Base-by-base conservation (phyloP, 2,329 filamentous ascomycete species). In the Pseudogymnoascus sp. region DNA sequence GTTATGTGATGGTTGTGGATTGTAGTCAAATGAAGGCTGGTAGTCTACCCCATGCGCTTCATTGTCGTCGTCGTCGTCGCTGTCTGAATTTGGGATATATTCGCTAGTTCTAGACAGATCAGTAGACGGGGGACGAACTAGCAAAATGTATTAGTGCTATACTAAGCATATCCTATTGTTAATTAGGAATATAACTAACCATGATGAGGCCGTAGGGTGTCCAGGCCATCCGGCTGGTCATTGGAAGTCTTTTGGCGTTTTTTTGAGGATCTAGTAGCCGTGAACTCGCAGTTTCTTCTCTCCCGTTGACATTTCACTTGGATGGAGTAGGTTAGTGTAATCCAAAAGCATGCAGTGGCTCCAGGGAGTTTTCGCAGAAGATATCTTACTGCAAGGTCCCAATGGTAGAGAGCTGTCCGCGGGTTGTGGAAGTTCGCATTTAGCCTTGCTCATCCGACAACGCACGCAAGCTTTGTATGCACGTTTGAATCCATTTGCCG, bases 391-490 rank as follows among this genome's bases (percentile, higher is more conserved):
- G 68, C 80, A 82, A 34, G 79, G 75, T 3, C 47, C 42, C 10
- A 74, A 73, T 66, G 75, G 74, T 54, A 75, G 70, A 26, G 79
- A 77, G 64, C 75, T 75, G 63, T 76, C 67, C 3, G 75, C 76
- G 10, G 76, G 76, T 26, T 81, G 70, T 40, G 37, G 54, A 18
- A 64, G 16, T 31, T 81, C 79, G 67, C 80, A 82, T 71, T 80
- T 81, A 61, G 80, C 78, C 72, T 82, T 82, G 62, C 79, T 75
- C 67, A 80, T 77, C 61, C 80, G 79, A 68, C 80, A 82, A 64
- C 79, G 77, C 64, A 81, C 77, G 70, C 80, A 82, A 21, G 80
- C 80, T 71, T 82, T 82, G 77, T 82, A 82, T 39, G 80, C 79
- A 65, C 80, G 79, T 71, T 81, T 78, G 69, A 79, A 81, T 61